Conservation (phyloP, 306 rosid genomes). For the Acacia melanoxylon region DNA sequence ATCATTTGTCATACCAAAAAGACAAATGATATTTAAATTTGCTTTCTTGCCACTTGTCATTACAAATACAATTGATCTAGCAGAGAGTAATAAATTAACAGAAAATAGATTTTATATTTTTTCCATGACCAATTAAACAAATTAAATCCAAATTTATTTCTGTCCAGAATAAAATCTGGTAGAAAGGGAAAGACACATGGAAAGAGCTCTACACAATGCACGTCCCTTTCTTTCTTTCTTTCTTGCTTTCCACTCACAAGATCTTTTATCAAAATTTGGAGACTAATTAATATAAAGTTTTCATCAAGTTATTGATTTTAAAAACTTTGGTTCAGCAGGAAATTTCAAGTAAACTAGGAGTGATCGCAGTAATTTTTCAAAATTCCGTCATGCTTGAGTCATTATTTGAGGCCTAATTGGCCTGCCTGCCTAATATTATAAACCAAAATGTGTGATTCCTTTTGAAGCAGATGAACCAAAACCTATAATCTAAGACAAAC, state of each 20-base stretch:
- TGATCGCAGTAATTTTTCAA: background rate
- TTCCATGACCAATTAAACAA: background rate
- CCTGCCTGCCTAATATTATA: background rate
- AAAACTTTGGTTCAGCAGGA: background rate
- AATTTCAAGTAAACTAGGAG: background rate
- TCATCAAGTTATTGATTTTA: background rate
- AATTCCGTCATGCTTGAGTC: background rate
- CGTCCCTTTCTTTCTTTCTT: background rate
- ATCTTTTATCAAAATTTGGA: background rate
- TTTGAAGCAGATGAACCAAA: constrained; percentile 49
- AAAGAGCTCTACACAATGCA: background rate
- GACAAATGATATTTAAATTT: background rate
- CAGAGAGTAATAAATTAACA: background rate
- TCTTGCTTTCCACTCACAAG: background rate
- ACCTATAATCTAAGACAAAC: constrained; percentile 9
- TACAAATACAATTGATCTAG: background rate
- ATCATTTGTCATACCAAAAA: background rate
- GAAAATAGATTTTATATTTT: background rate
- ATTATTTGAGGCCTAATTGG: background rate
- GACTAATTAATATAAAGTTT: background rate
- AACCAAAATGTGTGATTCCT: background rate
- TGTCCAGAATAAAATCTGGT: background rate
- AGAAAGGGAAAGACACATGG: background rate
- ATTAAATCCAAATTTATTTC: background rate
- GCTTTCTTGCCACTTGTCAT: background rate